Evolutionary conservation across 2,329 filamentous ascomycete species (phyloP), one percentile per base, ranked within the genome.

Genomic region (Chaetomium globosum): DNA sequence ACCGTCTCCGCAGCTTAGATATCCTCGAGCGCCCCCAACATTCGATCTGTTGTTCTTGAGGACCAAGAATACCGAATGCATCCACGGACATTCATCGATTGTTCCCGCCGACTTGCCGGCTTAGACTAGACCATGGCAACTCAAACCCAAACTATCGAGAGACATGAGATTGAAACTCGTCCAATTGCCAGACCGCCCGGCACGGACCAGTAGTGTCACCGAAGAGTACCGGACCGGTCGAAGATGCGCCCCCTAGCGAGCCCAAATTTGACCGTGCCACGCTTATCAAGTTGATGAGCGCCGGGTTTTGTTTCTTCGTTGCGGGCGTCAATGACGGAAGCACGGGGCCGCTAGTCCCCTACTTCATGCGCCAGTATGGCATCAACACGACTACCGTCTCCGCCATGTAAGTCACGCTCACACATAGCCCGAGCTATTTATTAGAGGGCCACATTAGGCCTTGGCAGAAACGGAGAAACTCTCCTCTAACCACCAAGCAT

Each of bases 271-370:
- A 59, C 23, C 39, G 33, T 16, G 33, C 21, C 4, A 59, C 56
- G 5, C 19, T 49, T 28, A 23, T 59, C 4, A 59, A 49, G 19
- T 16, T 49, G 3, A n/a, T 59, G 21, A 46, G 33, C 13, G 33
- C 83, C 2, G 83, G 82, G 0, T 83, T 88, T 67, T 86, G 85
- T 0, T 89, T 89, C 76, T 88, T 89, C 71, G 85, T 87, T 33
- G 85, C 87, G 0, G 87, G 87, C 0, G 79, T 85, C 56, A 89
- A 88, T 64, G 87, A 89, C 72, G 87, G 87, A 36, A 87, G 83
- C 66, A 77, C 89, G 0, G 87, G 87, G 2, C 81, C 87, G 1
- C 68, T 90, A 16, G 82, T 89, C 1, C 87, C 87, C 0, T 87
- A 89, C 70, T 80, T 89, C 10, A 80, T 89, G 4, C 78, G 80